Conservation (phyloP, 2,329 filamentous ascomycete genomes). For the Talaromyces sp. region DNA sequence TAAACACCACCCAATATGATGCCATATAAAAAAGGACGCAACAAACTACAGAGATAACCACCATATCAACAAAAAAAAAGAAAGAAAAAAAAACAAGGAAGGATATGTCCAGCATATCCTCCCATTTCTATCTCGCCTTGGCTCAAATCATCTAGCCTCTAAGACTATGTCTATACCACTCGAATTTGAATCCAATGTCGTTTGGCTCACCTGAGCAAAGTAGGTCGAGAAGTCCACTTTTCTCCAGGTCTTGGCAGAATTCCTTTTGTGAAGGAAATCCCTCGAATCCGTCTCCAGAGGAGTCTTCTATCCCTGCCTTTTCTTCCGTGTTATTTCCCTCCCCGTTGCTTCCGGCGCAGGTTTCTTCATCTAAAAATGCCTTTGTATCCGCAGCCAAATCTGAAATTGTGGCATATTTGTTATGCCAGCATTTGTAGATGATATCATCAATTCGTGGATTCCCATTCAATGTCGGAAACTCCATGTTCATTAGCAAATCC, state of each 20-base stretch:
- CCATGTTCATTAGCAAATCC: conserved; percentile 20
- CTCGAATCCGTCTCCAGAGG: conserved; percentile 9
- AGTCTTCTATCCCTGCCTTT: background rate
- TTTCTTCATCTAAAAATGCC: background rate
- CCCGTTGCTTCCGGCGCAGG: background rate
- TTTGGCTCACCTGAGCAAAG: conserved; percentile 21
- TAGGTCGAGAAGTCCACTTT: conserved; percentile 20
- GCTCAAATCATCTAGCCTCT: too few relatives aligned
- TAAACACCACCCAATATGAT: too few relatives aligned
- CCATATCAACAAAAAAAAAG: too few relatives aligned
- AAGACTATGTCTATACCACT: too few relatives aligned
- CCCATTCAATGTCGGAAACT: conserved; percentile 21
- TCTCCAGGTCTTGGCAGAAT: conserved; percentile 22
- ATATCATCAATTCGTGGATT: conserved; percentile 22
- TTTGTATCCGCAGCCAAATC: conserved; percentile 13
- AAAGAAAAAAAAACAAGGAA: too few relatives aligned
- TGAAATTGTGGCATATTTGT: conserved; percentile 17
- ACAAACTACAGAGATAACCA: too few relatives aligned
- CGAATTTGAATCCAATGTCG: conserved; percentile 5
- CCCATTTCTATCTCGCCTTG: too few relatives aligned
- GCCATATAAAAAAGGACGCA: too few relatives aligned
- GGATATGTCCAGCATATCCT: too few relatives aligned
- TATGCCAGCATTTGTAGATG: conserved; percentile 19
- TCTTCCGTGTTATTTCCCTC: too few relatives aligned
- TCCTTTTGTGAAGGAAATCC: conserved; percentile 17